Base-by-base conservation (phyloP, 495 filamentous ascomycete genomes). In the Trypethelium eluteriae region DNA sequence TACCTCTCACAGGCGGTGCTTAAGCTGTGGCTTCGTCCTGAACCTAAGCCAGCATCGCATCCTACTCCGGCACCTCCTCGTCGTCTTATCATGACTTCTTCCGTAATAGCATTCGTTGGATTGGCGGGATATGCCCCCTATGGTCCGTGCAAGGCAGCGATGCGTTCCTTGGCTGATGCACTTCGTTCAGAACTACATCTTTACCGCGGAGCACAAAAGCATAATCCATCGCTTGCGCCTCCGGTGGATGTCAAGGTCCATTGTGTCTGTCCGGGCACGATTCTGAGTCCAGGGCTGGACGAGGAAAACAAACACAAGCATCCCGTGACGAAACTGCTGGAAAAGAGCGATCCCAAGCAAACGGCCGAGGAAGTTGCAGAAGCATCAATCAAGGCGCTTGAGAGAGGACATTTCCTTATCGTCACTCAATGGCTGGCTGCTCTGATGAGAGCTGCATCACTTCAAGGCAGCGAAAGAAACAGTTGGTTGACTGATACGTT, bases 81-180 rank as follows among this genome's bases (percentile, higher is more conserved):
- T 63, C 94, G 98, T 74, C 79, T 98, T 67, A 84, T 98, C 70
- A 92, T 98, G 73, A 97, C 93, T 0, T 86, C 87, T 7, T 93
- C 90, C 14, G 83, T 88, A 9, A 76, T 88, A 32, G 89, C 90
- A 2, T 88, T 96, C 69, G 83, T 86, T 70, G 81, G 90, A 32
- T 74, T 97, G 50, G 82, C 86, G 34, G 94, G 95, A n/a, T 98
- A 98, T 76, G 81, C 80, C 1, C 84, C 90, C 1, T 98, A 98
- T 74, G 83, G 88, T 1, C 92, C 94, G 14, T 80, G 87, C 38
- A 98, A 98, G 78, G 84, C 87, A 62, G 95, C 95, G 12, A 81
- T 98, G 64, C 88, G 92, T 68, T 85, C 86, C 47, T 82, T 98
- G 38, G 87, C 87, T 38, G 94, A 98, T 74, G 87, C 86, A 10